These are phyloP conservation scores for Candida mattraensis DNA, from an alignment of 805 yeast species.

Conservation along the genomic window DNA sequence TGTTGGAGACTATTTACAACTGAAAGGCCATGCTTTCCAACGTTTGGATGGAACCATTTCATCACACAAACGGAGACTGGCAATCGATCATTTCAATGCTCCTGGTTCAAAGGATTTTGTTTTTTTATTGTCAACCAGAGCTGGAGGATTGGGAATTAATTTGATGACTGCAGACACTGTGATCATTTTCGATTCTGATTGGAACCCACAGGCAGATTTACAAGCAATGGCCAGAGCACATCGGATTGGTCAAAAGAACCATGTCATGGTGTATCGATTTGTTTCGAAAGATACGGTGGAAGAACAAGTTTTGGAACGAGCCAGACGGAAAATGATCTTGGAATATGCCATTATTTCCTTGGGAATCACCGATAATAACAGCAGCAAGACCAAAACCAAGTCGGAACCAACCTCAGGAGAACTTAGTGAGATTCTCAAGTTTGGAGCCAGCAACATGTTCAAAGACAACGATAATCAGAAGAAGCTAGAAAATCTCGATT, in stretches of 20 bases:
- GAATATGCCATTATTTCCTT: slow-evolving; percentile 96
- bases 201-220: slow-evolving; percentile 99
- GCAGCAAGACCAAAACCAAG: slow-evolving; percentile 53
- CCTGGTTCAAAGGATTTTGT: slow-evolving; percentile 91
- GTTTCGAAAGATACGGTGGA: slow-evolving; percentile 98
- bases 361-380: slow-evolving; percentile 80
- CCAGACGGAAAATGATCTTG: slow-evolving; percentile 95
- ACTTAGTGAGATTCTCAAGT: slow-evolving; percentile 87
- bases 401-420: slow-evolving; percentile 82
- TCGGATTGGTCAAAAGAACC: slow-evolving; percentile 98
- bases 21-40: slow-evolving; percentile 87
- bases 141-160: slow-evolving; percentile 98
- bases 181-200: slow-evolving; percentile 94
- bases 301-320: slow-evolving; percentile 95
- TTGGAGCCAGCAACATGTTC: slow-evolving; percentile 99
- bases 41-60: slow-evolving; percentile 96
- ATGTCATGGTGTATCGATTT: slow-evolving; percentile 94
- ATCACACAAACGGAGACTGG: slow-evolving; percentile 86
- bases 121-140: slow-evolving; percentile 88
- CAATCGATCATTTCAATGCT: slow-evolving; percentile 95
- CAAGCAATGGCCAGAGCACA: slow-evolving; percentile 99
- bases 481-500: slow-evolving; percentile 89
- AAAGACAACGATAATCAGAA: slow-evolving; percentile 90
- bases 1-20: slow-evolving; percentile 85
- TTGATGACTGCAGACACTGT: slow-evolving; percentile 99